Percentiles rank a stretch among this genome's conserved stretches.
Evolutionary conservation across 768 basidiomycete genomes (phyloP).

Genomic region (Omphalotus guepiniiformis): DNA sequence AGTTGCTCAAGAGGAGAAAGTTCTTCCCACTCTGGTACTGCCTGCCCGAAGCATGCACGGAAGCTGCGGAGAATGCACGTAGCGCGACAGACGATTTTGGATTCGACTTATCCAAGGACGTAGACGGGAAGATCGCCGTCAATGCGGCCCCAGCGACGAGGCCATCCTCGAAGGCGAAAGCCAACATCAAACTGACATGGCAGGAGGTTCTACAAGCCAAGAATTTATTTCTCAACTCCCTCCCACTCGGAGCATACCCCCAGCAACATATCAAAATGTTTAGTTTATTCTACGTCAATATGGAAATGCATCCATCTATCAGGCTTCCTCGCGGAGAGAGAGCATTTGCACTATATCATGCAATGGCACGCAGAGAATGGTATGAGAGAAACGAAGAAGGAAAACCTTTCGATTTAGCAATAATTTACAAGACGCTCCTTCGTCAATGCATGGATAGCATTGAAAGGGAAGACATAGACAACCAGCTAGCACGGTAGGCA

Average conservation of each 20-base stretch:
- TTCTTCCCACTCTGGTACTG: constrained; percentile 7
- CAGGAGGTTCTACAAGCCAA: constrained; percentile 6
- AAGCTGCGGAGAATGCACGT: background rate
- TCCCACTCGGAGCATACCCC: background rate
- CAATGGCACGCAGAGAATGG: background rate
- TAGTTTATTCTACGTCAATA: constrained; percentile 5
- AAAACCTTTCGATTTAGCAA: background rate
- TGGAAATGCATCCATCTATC: constrained; percentile 5
- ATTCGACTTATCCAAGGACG: background rate
- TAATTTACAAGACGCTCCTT: background rate
- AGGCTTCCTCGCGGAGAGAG: background rate
- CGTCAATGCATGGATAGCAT: background rate
- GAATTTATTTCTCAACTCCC: background rate
- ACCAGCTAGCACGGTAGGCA: background rate
- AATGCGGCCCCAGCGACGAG: background rate
- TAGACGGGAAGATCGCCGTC: too few species aligned
- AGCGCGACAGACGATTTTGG: background rate
- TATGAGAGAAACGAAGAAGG: constrained; percentile 1
- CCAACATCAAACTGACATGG: constrained; percentile 2
- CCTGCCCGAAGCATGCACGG: background rate
- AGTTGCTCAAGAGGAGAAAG: background rate
- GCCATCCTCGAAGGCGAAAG: background rate
- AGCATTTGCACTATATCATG: constrained; percentile 8
- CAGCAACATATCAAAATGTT: constrained; percentile 4
- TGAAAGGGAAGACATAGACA: background rate